Evolutionary conservation across 345 rosid species (phyloP), one percentile per base, ranked within the genome.

Genomic region (Bruguiera parviflora): DNA sequence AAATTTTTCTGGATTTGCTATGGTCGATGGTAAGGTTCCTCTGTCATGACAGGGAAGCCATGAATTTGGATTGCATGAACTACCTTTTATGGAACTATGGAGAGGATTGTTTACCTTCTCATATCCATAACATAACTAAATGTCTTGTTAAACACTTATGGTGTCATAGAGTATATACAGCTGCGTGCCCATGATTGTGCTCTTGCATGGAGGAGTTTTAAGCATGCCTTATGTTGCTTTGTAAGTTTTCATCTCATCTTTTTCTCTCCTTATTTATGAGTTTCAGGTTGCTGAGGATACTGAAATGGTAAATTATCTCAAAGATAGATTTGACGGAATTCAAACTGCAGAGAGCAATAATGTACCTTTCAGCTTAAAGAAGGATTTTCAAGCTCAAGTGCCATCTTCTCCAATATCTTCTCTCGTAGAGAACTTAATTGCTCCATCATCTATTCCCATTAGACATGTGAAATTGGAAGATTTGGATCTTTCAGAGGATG

Each of bases 211-310:
- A 6, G 53, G 63, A 10, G 56, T 10, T 33, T 18, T 52, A 64
- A 35, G 56, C 33, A 10, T 67, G 52, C 32, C 49, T 61, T 39
- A 58, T 32, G 39, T 73, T 33, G 31, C 47, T 28, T 58, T 7
- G 46, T 18, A 15, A 21, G 31, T 21, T 47, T 43, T 58, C 35
- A 7, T 63, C 33, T 61, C 53, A 29, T 58, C 33, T 68, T 20
- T 35, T 13, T 4, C 32, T 68, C 18, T 67, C 32, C 19, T 39
- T 24, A 33, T 25, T 3, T 35, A 61, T 19, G 49, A 43, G 65
- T 60, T 69, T 66, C 83, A 88, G 93, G 75, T 88, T 79, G 71
- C 78, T 58, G 91, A 88, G 73, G 85, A 88, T 63, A 61, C 53
- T 16, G 70, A 78, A 8, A 43, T 79, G 39, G 75, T 82, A n/a